Conservation (phyloP, 495 filamentous ascomycete genomes). For the Zalerion maritima region DNA sequence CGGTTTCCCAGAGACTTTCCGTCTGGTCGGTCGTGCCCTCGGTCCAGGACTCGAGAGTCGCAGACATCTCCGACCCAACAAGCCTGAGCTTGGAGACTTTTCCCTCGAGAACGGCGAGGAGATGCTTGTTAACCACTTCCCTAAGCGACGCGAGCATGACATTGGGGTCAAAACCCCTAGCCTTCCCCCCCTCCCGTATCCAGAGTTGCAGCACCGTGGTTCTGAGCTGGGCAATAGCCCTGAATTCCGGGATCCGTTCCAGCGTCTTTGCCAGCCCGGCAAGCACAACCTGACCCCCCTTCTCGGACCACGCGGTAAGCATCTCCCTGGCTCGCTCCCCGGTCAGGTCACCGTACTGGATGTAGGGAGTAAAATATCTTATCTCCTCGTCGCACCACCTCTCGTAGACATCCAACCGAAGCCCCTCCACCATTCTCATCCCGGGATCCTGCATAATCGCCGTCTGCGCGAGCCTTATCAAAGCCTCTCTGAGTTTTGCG, state of each 20-base stretch:
- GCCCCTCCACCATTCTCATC: constrained; percentile 46
- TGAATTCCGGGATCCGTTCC: constrained; percentile 42
- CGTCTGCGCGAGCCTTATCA: constrained; percentile 51
- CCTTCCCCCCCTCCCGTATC: constrained; percentile 42
- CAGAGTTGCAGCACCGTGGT: constrained; percentile 58
- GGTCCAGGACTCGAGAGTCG: constrained; percentile 37
- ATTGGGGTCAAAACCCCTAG: constrained; percentile 39
- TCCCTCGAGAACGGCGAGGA: constrained; percentile 41
- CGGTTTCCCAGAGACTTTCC: constrained; percentile 46
- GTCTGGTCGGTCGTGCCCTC: constrained; percentile 28
- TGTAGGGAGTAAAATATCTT: constrained; percentile 75
- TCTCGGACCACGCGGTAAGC: constrained; percentile 58
- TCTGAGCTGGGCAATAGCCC: constrained; percentile 51
- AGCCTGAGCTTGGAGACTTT: constrained; percentile 42
- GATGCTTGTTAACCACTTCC: constrained; percentile 47
- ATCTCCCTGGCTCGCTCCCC: constrained; percentile 46
- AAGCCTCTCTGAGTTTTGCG: constrained; percentile 50
- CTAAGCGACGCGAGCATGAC: constrained; percentile 55
- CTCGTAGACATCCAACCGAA: constrained; percentile 69
- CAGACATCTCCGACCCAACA: constrained; percentile 42
- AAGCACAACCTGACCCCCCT: constrained; percentile 51
- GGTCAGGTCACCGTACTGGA: constrained; percentile 68
- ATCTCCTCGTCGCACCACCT: constrained; percentile 77
- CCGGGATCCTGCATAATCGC: constrained; percentile 56
- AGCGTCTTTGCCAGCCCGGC: constrained; percentile 42